Conservation (phyloP, 495 filamentous ascomycete species). For the Amniculicola lignicola region DNA sequence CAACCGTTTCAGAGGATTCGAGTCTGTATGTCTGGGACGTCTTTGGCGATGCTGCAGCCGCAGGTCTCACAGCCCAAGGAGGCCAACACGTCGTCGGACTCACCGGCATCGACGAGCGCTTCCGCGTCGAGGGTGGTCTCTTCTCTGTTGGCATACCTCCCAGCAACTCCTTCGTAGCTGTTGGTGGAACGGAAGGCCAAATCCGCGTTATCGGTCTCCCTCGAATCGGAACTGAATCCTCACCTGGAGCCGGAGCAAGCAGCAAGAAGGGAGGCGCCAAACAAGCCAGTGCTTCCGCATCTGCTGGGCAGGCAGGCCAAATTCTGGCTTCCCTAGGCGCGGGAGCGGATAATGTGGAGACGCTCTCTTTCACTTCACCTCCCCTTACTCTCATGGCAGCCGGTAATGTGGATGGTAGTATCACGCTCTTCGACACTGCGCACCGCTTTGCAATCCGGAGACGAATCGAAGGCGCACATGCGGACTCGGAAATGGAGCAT, state of each 20-base stretch:
- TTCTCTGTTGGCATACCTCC: constrained; percentile 83
- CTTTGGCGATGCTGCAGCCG: constrained; percentile 75
- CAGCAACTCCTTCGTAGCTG: constrained; percentile 70
- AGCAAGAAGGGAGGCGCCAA: constrained; percentile 44
- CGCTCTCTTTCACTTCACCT: constrained; percentile 74
- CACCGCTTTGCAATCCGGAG: constrained; percentile 77
- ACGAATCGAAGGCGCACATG: constrained; percentile 76
- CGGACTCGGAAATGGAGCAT: constrained; percentile 51
- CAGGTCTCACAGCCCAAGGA: constrained; percentile 63
- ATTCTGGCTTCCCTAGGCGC: constrained; percentile 70
- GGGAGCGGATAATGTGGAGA: constrained; percentile 79
- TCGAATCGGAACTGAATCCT: constrained; percentile 50
- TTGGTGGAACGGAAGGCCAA: constrained; percentile 80
- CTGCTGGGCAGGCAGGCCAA: constrained; percentile 63
- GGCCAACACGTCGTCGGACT: constrained; percentile 73
- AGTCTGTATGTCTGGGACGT: constrained; percentile 92
- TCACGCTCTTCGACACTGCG: constrained; percentile 81
- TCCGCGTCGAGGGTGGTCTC: constrained; percentile 85
- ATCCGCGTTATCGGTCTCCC: constrained; percentile 84
- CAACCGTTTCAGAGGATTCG: constrained; percentile 84
- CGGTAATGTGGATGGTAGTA: constrained; percentile 84
- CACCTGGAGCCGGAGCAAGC: constrained; percentile 40
- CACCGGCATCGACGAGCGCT: constrained; percentile 81
- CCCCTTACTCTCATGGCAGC: constrained; percentile 77
- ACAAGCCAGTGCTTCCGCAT: constrained; percentile 24